phyloP scores from a whole-genome alignment of 352 stramenopile species.

The Globisporangium uncinulatum region DNA sequence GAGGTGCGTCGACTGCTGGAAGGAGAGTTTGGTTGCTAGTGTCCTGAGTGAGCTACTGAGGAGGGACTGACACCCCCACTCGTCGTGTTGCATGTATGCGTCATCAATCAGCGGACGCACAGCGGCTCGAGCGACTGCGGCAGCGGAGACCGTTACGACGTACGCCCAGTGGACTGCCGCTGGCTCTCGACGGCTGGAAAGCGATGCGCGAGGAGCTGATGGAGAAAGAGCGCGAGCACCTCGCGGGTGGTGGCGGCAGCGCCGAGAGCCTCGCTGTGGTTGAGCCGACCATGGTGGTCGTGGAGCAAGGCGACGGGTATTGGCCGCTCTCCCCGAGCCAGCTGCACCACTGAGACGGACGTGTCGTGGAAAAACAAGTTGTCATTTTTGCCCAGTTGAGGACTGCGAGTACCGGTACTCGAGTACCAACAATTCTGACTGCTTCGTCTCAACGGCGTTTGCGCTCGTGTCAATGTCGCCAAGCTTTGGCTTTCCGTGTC shows the following conservation, averaged over 20 bases:
- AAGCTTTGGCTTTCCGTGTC: no score
- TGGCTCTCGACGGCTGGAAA: conserved; percentile 42
- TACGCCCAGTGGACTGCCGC: conserved; percentile 26
- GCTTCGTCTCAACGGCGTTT: no score
- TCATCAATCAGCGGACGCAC: background rate
- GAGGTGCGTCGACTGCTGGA: background rate
- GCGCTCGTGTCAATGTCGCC: no score
- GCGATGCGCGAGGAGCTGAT: conserved; percentile 50
- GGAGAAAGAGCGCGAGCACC: conserved; percentile 23
- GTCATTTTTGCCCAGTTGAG: no score
- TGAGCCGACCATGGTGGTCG: conserved; percentile 1
- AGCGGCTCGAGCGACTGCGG: conserved; percentile 3
- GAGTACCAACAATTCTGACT: no score
- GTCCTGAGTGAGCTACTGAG: no score
- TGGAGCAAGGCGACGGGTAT: conserved; percentile 19
- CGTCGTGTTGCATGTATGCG: no score
- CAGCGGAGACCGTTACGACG: conserved; percentile 9
- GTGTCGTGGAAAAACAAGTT: no score
- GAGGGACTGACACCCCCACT: no score
- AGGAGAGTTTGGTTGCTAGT: no score
- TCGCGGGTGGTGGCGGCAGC: conserved; percentile 12
- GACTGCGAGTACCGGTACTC: no score
- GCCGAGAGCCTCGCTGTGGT: background rate
- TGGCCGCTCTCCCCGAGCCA: conserved; percentile 16
- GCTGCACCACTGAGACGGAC: background rate